Conservation (phyloP, 2,329 filamentous ascomycete genomes). For the Beauveria rudraprayagi region DNA sequence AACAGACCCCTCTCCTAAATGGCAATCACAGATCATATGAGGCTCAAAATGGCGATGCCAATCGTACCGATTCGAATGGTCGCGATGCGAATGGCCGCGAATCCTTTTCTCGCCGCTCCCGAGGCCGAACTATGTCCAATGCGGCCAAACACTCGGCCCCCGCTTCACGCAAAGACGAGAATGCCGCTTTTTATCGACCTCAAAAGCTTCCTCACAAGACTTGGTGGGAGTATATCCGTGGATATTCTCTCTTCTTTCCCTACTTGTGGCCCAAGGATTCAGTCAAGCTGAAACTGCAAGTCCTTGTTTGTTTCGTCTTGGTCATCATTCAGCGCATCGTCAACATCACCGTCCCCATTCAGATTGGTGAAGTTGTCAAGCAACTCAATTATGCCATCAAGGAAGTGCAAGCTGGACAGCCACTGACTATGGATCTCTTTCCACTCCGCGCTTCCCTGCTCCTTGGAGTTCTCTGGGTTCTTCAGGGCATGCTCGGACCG, state of each 20-base stretch:
- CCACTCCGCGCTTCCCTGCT: constrained; percentile 27
- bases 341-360: constrained; percentile 77
- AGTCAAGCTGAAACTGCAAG: constrained; percentile 61
- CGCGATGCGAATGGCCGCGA: constrained; percentile 14
- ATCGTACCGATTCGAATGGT: constrained; percentile 12
- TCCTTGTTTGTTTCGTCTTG: constrained; percentile 73
- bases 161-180: constrained; percentile 45
- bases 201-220: constrained; percentile 77
- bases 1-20: constrained; percentile 56
- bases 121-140: constrained; percentile 29
- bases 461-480: constrained; percentile 63
- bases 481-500: constrained; percentile 84
- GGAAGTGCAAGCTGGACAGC: constrained; percentile 34
- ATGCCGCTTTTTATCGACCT: constrained; percentile 80
- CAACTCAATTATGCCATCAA: constrained; percentile 49
- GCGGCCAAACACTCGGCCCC: constrained; percentile 25
- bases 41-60: constrained; percentile 21
- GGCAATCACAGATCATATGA: constrained; percentile 30
- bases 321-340: constrained; percentile 74
- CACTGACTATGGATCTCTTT: constrained; percentile 26
- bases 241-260: constrained; percentile 89
- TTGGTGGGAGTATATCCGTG: constrained; percentile 93
- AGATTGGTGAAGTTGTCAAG: constrained; percentile 74
- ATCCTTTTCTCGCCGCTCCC: constrained; percentile 24
- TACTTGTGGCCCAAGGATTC: constrained; percentile 93